phyloP scores from a whole-genome alignment of 345 rosid species.

The Clarkia xantiana region DNA sequence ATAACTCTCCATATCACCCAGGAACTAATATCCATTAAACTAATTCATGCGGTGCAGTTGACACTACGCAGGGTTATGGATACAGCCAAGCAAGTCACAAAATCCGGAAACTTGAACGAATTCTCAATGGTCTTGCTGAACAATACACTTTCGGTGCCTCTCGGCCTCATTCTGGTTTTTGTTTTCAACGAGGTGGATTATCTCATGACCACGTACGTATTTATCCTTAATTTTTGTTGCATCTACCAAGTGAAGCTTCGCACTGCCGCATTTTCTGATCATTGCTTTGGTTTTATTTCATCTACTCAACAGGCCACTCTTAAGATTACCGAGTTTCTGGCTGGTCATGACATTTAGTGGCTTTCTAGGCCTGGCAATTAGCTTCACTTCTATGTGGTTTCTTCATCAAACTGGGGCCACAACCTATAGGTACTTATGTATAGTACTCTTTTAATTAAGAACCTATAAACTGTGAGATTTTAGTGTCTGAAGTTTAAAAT shows the following conservation, averaged over 20 bases:
- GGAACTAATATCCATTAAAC: background rate
- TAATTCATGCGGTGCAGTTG: slow-evolving; percentile 41
- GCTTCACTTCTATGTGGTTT: slow-evolving; percentile 99
- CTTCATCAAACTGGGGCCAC: slow-evolving; percentile 99
- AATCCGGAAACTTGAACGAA: slow-evolving; percentile 84
- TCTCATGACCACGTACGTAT: slow-evolving; percentile 58
- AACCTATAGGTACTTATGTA: slow-evolving; percentile 56
- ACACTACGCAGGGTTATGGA: slow-evolving; percentile 92
- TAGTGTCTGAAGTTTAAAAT: no score
- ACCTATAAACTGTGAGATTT: no score
- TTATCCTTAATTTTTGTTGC: background rate
- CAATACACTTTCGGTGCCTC: slow-evolving; percentile 81
- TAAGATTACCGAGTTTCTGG: slow-evolving; percentile 78
- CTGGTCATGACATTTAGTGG: slow-evolving; percentile 82
- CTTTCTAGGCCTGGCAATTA: slow-evolving; percentile 84
- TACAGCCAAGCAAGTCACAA: slow-evolving; percentile 83
- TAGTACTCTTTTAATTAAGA: slow-evolving; percentile 1
- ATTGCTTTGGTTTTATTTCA: background rate
- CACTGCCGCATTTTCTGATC: background rate
- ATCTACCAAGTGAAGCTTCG: background rate
- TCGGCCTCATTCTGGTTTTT: slow-evolving; percentile 60
- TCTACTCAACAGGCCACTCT: slow-evolving; percentile 51
- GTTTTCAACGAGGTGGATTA: slow-evolving; percentile 82
- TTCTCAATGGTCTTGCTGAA: slow-evolving; percentile 96
- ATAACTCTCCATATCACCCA: no score